Base-by-base conservation (phyloP, 2,329 filamentous ascomycete genomes). In the Fusarium sp. region DNA sequence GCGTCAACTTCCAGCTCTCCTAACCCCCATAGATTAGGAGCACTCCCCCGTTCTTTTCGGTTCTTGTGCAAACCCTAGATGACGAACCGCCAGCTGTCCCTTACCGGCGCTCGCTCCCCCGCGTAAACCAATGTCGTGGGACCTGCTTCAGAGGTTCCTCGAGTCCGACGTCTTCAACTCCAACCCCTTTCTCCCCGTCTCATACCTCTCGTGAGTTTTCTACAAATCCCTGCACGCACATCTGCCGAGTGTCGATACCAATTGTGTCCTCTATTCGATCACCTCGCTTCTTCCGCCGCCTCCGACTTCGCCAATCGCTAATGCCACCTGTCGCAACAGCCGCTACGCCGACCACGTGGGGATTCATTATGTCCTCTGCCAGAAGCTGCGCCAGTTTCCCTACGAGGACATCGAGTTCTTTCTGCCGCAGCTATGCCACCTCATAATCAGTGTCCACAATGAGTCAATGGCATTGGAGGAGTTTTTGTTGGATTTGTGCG, bases 401-500 rank as follows among this genome's bases (percentile, higher is more conserved):
- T 96, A 95, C 83, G 92, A 94, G 84, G 92, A 96, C 82, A 95
- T 96, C 79, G 93, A 96, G 82, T 96, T 96, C 89, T 96, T 95
- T 85, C 87, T 96, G 52, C 93, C 93, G 68, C 92, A 94, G 84
- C 85, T 96, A 85, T 96, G 93, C 80, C 93, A 96, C 83, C 89
- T 96, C 70, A 90, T 95, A 82, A 92, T 96, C 77, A 95, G 92
- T 81, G 89, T 95, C 80, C 90, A 95, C 84, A 96, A 95, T 82
- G 93, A 96, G 85, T 95, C 92, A 73, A 95, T 96, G 92, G 93
- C 93, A 51, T 81, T 96, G 81, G 93, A 96, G 82, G 93, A 96
- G 83, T 96, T 95, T 79, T 87, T 96, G 76, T 84, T 95, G 77
- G 93, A 96, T 80, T 83, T 96, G 65, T 96, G 93, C 81, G 92